Conservation (phyloP, 192 early-diverging fungal species). For the Podila clonocystis region DNA sequence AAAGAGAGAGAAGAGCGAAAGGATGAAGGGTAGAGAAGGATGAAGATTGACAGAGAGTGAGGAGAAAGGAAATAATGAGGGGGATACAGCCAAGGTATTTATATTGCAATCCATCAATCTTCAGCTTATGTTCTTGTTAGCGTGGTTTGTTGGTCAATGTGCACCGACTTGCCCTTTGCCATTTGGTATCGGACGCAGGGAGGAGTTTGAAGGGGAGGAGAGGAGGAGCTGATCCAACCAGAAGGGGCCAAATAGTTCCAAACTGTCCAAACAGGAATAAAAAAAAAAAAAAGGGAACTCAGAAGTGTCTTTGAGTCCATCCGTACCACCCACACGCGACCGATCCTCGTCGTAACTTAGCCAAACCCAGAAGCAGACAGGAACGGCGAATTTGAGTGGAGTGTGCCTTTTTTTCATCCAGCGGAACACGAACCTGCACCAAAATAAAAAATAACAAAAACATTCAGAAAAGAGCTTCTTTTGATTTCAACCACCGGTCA, state of each 20-base stretch:
- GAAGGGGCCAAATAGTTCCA: too few relatives aligned
- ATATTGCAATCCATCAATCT: background rate
- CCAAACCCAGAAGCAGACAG: too few relatives aligned
- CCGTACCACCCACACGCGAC: too few relatives aligned
- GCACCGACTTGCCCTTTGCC: too few relatives aligned
- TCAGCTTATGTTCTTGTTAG: background rate
- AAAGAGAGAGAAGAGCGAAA: background rate
- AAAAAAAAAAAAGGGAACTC: too few relatives aligned
- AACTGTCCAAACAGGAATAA: too few relatives aligned
- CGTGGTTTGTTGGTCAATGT: too few relatives aligned
- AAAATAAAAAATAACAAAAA: background rate
- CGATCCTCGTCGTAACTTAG: too few relatives aligned
- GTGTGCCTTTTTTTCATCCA: too few relatives aligned
- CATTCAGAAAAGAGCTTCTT: background rate
- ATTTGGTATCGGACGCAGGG: background rate
- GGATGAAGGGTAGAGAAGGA: constrained; percentile 4
- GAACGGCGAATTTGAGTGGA: too few relatives aligned
- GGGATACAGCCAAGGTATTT: constrained; percentile 18
- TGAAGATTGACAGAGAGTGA: constrained; percentile 13
- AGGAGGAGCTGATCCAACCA: too few relatives aligned
- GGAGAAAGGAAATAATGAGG: background rate
- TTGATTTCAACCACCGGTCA: background rate
- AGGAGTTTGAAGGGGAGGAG: background rate
- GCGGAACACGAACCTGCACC: background rate
- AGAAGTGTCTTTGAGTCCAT: too few relatives aligned